Evolutionary conservation across 2,329 filamentous ascomycete genomes (phyloP), one percentile per base, ranked within the genome.

Genomic region (Phyllosticta paracitricarpa): DNA sequence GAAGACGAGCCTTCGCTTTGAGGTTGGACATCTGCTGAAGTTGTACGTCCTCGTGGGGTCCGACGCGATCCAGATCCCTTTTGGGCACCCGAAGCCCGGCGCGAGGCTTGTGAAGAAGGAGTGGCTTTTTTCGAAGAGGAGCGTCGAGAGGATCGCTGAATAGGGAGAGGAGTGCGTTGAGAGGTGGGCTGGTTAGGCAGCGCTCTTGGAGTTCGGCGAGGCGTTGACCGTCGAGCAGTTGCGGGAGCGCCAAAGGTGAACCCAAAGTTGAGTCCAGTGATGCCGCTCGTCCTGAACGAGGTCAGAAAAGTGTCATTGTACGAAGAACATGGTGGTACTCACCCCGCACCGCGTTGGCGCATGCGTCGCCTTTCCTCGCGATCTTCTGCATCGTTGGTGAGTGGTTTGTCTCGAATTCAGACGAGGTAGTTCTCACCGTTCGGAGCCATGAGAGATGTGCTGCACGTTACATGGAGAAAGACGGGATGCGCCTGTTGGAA

Each of bases 331-430:
- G 60, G 66, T 68, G 55, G 7, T 17, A 51, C 78, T 69, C 78
- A 82, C 80, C 77, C 81, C 69, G 81, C 80, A 70, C 81, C 81
- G 68, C 81, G 81, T 71, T 81, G 78, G 71, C 81, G 81, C 78
- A 82, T 81, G 69, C 79, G 78, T 68, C 77, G 77, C 68, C 79
- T 79, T 73, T 82, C 80, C 68, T 79, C 76, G 71, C 80, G 78
- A 70, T 77, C 79, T 80, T 77, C 79, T 80, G 64, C 6, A 4
- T 52, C 40, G 62, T n/a, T 33, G 25, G 35, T 53, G 22, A 4
- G 56, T 54, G 54, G 28, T 30, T 7, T 8, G 2, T n/a, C n/a
- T 56, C 14, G 9, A 10, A 9, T 22, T 25, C 25, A 33, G 19
- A n/a, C 25, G 26, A 26, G 10, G 9, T 17, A 5, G 26, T 22